Percentiles rank a stretch among this genome's conserved stretches.
Conservation (phyloP, 106 monocot species). For the Xerophyta viscosa region DNA sequence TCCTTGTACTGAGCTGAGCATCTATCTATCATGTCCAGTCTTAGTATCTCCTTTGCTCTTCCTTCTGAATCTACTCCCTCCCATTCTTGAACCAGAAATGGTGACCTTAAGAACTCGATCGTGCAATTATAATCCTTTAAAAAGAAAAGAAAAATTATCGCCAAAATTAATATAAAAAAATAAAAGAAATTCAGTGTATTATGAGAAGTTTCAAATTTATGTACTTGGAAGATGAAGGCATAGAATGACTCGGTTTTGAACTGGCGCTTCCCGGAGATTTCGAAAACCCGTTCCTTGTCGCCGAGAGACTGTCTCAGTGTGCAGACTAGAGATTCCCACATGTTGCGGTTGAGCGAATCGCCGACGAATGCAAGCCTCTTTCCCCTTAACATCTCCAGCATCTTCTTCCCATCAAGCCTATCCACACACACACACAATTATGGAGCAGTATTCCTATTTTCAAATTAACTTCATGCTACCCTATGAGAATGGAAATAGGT, state of each 20-base stretch:
- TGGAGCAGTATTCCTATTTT: too few species aligned
- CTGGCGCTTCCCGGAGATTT: constrained; percentile 23
- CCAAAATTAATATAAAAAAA: too few species aligned
- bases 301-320: constrained; percentile 18
- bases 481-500: too few species aligned
- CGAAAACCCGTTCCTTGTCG: constrained; percentile 7
- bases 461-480: too few species aligned
- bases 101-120: constrained; percentile 31
- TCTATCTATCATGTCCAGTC: constrained; percentile 15
- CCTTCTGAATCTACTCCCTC: constrained; percentile 8
- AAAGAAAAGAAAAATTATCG: too few species aligned
- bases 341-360: constrained; percentile 44
- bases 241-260: constrained; percentile 26
- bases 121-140: constrained; percentile 41
- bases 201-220: not conserved
- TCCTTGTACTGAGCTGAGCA: constrained; percentile 8
- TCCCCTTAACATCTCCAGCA: constrained; percentile 37
- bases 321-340: constrained; percentile 52
- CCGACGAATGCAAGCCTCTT: constrained; percentile 37
- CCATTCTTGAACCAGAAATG: constrained; percentile 40
- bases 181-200: too few species aligned
- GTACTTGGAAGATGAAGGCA: constrained; percentile 25
- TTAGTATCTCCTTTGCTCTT: constrained; percentile 23
- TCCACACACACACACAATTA: not conserved
- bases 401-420: constrained; percentile 27